A percentile compares a stretch with the other conserved stretches of the same genome.
Evolutionary conservation across 2,329 filamentous ascomycete species (phyloP).

Genomic region (Colletotrichum lentis): DNA sequence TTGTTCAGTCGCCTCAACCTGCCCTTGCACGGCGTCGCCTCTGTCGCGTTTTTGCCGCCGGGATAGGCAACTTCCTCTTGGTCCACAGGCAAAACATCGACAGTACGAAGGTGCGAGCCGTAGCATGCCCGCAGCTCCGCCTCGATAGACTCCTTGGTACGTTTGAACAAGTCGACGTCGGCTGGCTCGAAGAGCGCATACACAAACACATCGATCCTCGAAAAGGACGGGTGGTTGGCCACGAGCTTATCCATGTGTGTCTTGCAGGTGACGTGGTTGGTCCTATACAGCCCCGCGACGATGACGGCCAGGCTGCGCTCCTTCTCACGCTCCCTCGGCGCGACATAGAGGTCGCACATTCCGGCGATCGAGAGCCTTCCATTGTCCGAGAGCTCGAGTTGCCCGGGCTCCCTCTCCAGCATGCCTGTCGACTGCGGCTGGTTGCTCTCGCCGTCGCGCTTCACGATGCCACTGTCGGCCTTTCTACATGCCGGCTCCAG

Average conservation of each 20-base stretch:
- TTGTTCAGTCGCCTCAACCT: conserved; percentile 31
- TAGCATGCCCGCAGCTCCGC: conserved; percentile 34
- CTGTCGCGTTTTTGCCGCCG: conserved; percentile 21
- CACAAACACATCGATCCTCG: conserved; percentile 36
- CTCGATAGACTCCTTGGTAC: conserved; percentile 20
- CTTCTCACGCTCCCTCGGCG: conserved; percentile 25
- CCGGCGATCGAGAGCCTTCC: conserved; percentile 30
- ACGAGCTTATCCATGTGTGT: conserved; percentile 31
- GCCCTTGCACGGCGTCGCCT: conserved; percentile 23
- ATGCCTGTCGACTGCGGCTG: neutral
- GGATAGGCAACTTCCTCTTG: conserved; percentile 30
- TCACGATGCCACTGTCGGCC: neutral
- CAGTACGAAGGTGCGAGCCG: conserved; percentile 23
- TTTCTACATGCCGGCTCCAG: conserved; percentile 22
- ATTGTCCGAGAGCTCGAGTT: conserved; percentile 33
- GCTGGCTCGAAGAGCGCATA: conserved; percentile 30
- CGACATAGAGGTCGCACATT: conserved; percentile 34
- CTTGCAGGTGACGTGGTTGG: conserved; percentile 23
- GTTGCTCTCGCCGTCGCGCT: neutral
- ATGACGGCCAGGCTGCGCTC: conserved; percentile 36
- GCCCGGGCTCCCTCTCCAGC: conserved; percentile 1
- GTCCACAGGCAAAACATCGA: conserved; percentile 7
- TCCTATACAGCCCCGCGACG: conserved; percentile 35
- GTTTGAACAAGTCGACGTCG: conserved; percentile 15
- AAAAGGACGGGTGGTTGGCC: conserved; percentile 18